phyloP scores from a whole-genome alignment of 2,329 filamentous ascomycete species.

The Cladophialophora carrionii region DNA sequence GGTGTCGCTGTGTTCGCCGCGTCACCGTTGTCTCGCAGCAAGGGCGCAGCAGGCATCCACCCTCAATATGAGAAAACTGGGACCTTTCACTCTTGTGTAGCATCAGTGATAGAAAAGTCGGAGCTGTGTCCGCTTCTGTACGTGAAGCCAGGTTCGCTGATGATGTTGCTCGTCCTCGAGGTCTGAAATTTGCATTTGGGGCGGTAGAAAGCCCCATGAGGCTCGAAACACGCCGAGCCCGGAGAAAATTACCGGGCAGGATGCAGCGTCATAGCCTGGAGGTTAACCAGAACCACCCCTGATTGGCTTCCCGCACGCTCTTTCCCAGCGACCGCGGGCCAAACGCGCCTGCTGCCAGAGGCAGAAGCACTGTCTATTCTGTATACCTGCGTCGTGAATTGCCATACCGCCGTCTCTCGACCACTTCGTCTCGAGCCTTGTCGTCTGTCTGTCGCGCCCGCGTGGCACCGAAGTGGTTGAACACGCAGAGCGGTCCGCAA shows the following conservation, averaged over 20 bases:
- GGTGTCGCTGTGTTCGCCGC: background rate
- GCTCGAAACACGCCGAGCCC: background rate
- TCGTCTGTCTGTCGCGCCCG: background rate
- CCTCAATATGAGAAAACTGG: background rate
- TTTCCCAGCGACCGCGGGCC: background rate
- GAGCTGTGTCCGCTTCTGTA: background rate
- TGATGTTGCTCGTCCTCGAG: background rate
- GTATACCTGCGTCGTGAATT: background rate
- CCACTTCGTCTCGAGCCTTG: background rate
- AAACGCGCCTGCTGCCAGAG: background rate
- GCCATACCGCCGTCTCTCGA: background rate
- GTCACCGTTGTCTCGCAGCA: background rate
- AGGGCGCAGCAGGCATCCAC: background rate
- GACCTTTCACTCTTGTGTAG: background rate
- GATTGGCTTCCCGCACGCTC: background rate
- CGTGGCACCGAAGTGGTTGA: background rate
- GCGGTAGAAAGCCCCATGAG: background rate
- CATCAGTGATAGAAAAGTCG: background rate
- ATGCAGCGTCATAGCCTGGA: background rate
- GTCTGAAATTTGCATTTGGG: background rate
- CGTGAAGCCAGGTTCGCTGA: background rate
- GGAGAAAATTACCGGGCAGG: conserved; percentile 13
- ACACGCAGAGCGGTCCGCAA: background rate
- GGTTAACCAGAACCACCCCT: background rate
- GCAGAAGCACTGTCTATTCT: background rate